Base-by-base conservation (phyloP, 2,329 filamentous ascomycete genomes). In the Botryotinia globosa region DNA sequence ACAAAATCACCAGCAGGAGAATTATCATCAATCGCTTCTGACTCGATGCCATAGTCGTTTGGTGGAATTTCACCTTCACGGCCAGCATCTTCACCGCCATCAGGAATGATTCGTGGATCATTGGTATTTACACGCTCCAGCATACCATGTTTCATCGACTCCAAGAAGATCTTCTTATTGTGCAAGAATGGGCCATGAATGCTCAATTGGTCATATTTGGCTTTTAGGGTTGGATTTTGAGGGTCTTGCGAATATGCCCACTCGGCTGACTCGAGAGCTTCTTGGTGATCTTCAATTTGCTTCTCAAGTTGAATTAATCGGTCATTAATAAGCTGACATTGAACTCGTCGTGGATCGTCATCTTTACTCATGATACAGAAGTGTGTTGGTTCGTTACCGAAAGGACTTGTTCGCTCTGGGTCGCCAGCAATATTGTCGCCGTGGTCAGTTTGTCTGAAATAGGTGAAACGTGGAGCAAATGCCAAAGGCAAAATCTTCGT, bases 371-470 rank as follows among this genome's bases (percentile, higher is more conserved):
- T 98, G 78, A 97, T 93, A 82, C 97, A 99, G 76, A 93, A 90
- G 82, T 99, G 97, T 0, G 95, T 98, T 0, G 93, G 91, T 81
- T 99, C 96, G 69, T 97, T 88, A 18, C 96, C 97, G 81, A 99
- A 99, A 0, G 92, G 91, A 81, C 94, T 98, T 22, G 90, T 94
- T 58, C 94, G 87, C 72, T 93, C 91, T 14, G 92, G 88, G 78
- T 97, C 93, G n/a, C 92, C 91, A 67, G 90, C 89, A 74, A 94
- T 94, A 34, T 90, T 87, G 74, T 93, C 91, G 25, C 90, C 90
- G 80, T 98, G 96, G 78, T 99, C 96, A 1, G 96, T 99, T 82
- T 99, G 94, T 45, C 96, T 90, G 85, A 98, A 97, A 82, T 99
- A 99, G 0, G 96, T 98, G 79, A 99, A 92, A 1, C 96, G 89